These are phyloP conservation scores for Amylostereum chailletii DNA, from an alignment of 1,284 basidiomycete genomes.

Conservation along the genomic window DNA sequence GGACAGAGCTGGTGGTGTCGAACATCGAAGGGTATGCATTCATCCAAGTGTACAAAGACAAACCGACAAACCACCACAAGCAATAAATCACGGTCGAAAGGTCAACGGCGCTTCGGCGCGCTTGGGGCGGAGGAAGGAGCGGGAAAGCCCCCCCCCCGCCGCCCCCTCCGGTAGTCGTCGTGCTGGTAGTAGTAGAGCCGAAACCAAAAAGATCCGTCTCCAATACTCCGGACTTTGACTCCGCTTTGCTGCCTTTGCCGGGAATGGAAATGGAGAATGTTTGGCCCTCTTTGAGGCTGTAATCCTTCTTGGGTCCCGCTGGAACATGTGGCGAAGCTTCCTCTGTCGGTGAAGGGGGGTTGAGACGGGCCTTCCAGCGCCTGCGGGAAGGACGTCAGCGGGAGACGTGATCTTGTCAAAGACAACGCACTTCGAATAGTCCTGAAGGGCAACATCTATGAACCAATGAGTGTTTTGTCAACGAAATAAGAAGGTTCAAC, in stretches of 20 bases:
- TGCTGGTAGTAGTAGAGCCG: conserved; percentile 8
- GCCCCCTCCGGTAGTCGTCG: conserved; percentile 15
- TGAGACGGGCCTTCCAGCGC: conserved; percentile 51
- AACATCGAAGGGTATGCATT: no score
- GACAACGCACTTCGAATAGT: conserved; percentile 75
- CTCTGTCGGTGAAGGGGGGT: conserved; percentile 37
- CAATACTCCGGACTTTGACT: conserved; percentile 5
- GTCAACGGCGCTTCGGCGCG: conserved; percentile 29
- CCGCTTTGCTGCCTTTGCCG: conserved; percentile 34
- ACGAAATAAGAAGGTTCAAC: conserved; percentile 21
- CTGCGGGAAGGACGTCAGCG: conserved; percentile 23
- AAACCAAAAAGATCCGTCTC: conserved; percentile 17
- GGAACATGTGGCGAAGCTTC: conserved; percentile 43
- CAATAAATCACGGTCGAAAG: no score
- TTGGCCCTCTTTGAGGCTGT: conserved; percentile 92
- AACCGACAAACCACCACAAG: no score
- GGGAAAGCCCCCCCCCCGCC: conserved; percentile 37
- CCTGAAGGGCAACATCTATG: conserved; percentile 87
- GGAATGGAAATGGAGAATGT: conserved; percentile 92
- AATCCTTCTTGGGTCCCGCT: conserved; percentile 85
- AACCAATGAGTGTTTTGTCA: background rate
- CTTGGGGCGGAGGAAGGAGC: conserved; percentile 72
- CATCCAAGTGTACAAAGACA: no score
- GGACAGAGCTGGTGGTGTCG: no score
- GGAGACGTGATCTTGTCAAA: background rate